Conservation (phyloP, 129 eudicot genomes). For the Chrysanthemum makinoi region DNA sequence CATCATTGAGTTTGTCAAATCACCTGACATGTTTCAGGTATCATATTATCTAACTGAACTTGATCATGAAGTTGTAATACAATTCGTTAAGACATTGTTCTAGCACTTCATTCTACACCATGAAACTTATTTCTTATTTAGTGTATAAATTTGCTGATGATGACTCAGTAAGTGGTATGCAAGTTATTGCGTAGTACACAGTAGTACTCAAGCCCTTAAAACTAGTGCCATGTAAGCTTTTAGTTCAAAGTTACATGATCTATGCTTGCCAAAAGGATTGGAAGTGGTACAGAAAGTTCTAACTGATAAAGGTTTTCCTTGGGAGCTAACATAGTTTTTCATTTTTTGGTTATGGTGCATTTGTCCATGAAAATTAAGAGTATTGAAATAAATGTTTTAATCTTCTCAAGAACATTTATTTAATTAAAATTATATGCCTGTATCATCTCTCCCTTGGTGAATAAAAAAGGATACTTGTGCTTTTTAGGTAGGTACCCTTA, state of each 20-base stretch:
- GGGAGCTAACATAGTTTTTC: background rate
- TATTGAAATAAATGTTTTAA: background rate
- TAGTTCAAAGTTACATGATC: background rate
- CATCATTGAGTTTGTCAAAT: slow-evolving; percentile 69
- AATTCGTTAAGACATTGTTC: background rate
- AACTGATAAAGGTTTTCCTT: background rate
- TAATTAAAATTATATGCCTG: background rate
- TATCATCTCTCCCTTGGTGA: no score
- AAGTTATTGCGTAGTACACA: background rate
- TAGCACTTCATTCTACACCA: background rate
- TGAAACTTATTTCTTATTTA: background rate
- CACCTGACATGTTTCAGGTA: slow-evolving; percentile 97
- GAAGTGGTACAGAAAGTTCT: background rate
- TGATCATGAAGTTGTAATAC: background rate
- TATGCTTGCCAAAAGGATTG: background rate
- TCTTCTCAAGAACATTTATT: background rate
- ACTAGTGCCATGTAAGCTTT: background rate
- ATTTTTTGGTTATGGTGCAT: background rate
- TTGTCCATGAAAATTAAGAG: background rate
- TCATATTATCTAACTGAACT: background rate
- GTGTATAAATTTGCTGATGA: no score
- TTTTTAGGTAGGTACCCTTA: background rate
- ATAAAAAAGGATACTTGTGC: no score
- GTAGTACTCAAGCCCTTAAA: background rate
- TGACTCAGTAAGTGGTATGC: background rate